phyloP scores from a whole-genome alignment of 495 filamentous ascomycete species.

The Pyrenula massariospora region DNA sequence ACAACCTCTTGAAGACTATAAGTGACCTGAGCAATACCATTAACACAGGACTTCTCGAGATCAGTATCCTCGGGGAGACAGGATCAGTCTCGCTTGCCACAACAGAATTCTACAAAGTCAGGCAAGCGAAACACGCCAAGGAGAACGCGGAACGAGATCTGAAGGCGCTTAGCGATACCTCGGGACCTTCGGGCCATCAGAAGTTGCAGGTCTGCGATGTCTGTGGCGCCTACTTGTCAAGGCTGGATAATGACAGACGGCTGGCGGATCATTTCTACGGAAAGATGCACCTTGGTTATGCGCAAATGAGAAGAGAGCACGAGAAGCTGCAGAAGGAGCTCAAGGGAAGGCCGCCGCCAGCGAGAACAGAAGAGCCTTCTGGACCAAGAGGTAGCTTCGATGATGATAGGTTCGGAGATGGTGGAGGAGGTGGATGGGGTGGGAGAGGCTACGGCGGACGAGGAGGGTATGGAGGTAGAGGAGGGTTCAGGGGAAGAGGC shows the following conservation, averaged over 20 bases:
- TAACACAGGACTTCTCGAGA: constrained; percentile 71
- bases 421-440: constrained; percentile 36
- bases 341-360: constrained; percentile 53
- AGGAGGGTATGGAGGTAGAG: constrained; percentile 21
- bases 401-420: constrained; percentile 31
- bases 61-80: constrained; percentile 73
- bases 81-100: constrained; percentile 70
- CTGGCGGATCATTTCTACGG: constrained; percentile 97
- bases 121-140: constrained; percentile 69
- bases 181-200: constrained; percentile 86
- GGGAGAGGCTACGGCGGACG: constrained; percentile 36
- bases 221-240: constrained; percentile 81
- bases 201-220: constrained; percentile 98
- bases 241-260: constrained; percentile 87
- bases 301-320: constrained; percentile 88
- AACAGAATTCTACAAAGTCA: constrained; percentile 75
- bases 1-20: constrained; percentile 59
- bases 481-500: constrained; percentile 32
- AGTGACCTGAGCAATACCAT: constrained; percentile 68
- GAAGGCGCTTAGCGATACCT: constrained; percentile 83
- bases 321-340: constrained; percentile 81
- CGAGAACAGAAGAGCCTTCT: constrained; percentile 34
- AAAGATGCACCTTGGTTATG: constrained; percentile 98
- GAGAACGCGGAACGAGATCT: constrained; percentile 79
- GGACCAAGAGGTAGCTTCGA: constrained; percentile 22